Conservation (phyloP, 805 yeast species). For the Candida sanyiensis region DNA sequence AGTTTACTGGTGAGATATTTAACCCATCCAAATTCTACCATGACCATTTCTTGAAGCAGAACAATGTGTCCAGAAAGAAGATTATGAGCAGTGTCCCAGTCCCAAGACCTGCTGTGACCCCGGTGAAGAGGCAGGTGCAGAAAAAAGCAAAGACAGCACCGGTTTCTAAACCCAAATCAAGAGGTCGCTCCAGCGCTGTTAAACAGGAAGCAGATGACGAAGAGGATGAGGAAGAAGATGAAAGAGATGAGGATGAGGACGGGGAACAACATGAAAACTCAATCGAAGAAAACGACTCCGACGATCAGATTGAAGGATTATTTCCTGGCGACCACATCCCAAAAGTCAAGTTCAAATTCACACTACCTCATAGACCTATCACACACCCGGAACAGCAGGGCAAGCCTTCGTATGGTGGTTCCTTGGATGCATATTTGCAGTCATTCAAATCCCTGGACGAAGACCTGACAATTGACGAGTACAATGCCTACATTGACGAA, state of each 20-base stretch:
- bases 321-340: conserved; percentile 16
- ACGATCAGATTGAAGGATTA: conserved; percentile 9
- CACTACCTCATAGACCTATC: conserved; percentile 41
- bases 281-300: conserved; percentile 14
- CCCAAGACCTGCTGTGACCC: not conserved
- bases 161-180: too few relatives aligned
- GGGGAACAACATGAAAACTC: conserved; percentile 5
- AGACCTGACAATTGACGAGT: conserved; percentile 57
- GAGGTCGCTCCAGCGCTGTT: too few relatives aligned
- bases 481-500: conserved; percentile 45
- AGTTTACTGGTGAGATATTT: conserved; percentile 14
- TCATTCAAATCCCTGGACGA: conserved; percentile 59
- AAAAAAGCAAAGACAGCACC: conserved; percentile 1
- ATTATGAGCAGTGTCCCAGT: not conserved
- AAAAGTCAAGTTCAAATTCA: conserved; percentile 26
- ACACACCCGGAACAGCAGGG: conserved; percentile 58
- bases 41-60: conserved; percentile 17
- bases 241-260: conserved; percentile 8
- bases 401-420: conserved; percentile 37
- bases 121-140: not conserved
- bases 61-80: conserved; percentile 1
- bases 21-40: conserved; percentile 21
- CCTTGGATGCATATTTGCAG: conserved; percentile 40
- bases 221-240: conserved; percentile 5
- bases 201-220: too few relatives aligned